Conservation (phyloP, 805 yeast genomes). For the Candida hungchunana region DNA sequence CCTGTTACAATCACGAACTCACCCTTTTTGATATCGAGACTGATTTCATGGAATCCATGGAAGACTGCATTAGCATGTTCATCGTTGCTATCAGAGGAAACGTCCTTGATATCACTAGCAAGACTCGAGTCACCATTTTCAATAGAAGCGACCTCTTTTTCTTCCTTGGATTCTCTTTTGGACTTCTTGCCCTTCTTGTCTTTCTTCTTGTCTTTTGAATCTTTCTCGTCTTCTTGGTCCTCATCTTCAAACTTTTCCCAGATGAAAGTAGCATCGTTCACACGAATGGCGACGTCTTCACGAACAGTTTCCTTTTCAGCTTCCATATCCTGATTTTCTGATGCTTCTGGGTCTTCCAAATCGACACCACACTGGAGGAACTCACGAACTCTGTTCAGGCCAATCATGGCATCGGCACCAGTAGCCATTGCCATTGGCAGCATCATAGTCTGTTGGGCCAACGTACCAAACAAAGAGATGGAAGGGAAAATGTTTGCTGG, state of each 20-base stretch:
- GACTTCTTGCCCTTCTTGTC: no score
- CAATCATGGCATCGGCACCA: conserved; percentile 63
- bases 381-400: conserved; percentile 52
- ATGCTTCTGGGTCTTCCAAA: conserved; percentile 32
- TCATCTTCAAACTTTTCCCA: conserved; percentile 55
- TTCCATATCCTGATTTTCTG: conserved; percentile 34
- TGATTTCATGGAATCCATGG: conserved; percentile 16
- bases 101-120: conserved; percentile 10
- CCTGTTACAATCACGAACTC: conserved; percentile 77
- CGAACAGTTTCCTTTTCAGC: conserved; percentile 25
- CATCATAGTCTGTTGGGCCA: conserved; percentile 60
- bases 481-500: conserved; percentile 71
- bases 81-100: conserved; percentile 7
- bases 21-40: conserved; percentile 40
- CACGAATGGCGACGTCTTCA: conserved; percentile 40
- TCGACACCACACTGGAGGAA: conserved; percentile 43
- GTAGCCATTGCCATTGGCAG: conserved; percentile 68
- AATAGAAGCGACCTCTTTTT: no score
- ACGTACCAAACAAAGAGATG: conserved; percentile 58
- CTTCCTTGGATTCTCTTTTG: no score
- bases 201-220: no score
- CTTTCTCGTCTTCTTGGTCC: conserved; percentile 1
- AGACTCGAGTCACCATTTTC: background rate
- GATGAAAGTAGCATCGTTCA: conserved; percentile 52
- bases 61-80: conserved; percentile 8